Percentiles rank a stretch among this genome's conserved stretches.
These are phyloP conservation scores for Nitzschia putrida DNA, from an alignment of 108 stramenopile genomes.

Conservation along the genomic window DNA sequence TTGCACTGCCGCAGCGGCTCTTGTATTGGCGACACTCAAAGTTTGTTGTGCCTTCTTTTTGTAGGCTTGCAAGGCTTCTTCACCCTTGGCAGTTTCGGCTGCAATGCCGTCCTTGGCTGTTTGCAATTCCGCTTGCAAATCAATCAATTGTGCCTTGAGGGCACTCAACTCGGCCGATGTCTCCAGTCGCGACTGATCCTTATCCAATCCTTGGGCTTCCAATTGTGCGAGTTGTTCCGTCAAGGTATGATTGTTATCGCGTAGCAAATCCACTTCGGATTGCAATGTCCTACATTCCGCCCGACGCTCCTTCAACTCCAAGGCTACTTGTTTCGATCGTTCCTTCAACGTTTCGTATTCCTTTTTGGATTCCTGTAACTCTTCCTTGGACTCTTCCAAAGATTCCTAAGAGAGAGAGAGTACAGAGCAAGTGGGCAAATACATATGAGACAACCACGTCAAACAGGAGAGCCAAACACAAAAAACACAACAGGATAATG, in stretches of 20 bases:
- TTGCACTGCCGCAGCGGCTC: conserved; percentile 76
- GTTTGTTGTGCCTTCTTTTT: conserved; percentile 86
- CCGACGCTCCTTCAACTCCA: conserved; percentile 82
- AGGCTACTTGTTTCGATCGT: conserved; percentile 74
- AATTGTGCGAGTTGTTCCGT: conserved; percentile 52
- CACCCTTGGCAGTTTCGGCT: conserved; percentile 55
- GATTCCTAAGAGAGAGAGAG: conserved; percentile 40
- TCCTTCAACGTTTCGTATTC: conserved; percentile 68
- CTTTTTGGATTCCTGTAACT: conserved; percentile 50
- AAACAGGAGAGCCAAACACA: neutral
- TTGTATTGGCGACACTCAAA: conserved; percentile 72
- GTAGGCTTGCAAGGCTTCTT: conserved; percentile 72
- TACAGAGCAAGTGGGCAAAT: neutral
- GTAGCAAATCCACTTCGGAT: conserved; percentile 52
- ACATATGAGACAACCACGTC: neutral
- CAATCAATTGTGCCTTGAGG: conserved; percentile 34
- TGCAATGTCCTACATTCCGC: conserved; percentile 68
- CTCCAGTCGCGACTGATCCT: conserved; percentile 56
- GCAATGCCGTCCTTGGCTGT: conserved; percentile 48
- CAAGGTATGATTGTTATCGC: conserved; percentile 44
- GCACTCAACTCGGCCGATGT: conserved; percentile 53
- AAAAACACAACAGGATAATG: neutral
- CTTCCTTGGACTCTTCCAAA: conserved; percentile 52
- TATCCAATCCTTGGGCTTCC: conserved; percentile 52
- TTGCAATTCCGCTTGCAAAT: conserved; percentile 49